phyloP scores from a whole-genome alignment of 2,329 filamentous ascomycete species.

The Didymella arachidicola region DNA sequence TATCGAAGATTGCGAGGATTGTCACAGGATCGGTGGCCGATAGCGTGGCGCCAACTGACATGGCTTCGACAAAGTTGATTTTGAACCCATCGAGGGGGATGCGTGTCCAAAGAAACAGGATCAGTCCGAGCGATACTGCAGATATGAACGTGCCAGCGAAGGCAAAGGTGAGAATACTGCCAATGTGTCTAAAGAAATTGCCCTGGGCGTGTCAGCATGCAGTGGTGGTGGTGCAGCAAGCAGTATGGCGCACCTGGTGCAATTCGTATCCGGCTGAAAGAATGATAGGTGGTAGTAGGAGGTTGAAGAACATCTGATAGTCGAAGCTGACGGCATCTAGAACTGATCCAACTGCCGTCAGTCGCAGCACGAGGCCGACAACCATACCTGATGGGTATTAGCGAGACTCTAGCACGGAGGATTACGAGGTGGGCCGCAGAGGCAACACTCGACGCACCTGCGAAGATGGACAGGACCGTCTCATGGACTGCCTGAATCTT shows the following conservation, averaged over 20 bases:
- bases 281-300: constrained; percentile 97
- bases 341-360: constrained; percentile 82
- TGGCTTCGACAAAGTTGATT: constrained; percentile 92
- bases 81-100: constrained; percentile 85
- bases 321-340: constrained; percentile 94
- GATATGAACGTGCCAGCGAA: constrained; percentile 98
- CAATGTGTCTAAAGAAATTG: constrained; percentile 99
- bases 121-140: constrained; percentile 87
- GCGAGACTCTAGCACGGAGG: constrained; percentile 30
- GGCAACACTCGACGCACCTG: constrained; percentile 63
- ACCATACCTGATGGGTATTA: constrained; percentile 76
- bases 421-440: constrained; percentile 26
- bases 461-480: constrained; percentile 98
- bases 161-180: constrained; percentile 95
- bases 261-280: constrained; percentile 96
- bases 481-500: constrained; percentile 98
- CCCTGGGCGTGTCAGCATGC: constrained; percentile 56
- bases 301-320: constrained; percentile 99
- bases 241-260: constrained; percentile 69
- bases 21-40: constrained; percentile 98
- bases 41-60: constrained; percentile 93
- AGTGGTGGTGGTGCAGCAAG: not conserved
- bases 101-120: constrained; percentile 87
- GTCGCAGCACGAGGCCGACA: constrained; percentile 85
- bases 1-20: constrained; percentile 97